These are phyloP conservation scores for Zalaria obscura DNA, from an alignment of 2,329 filamentous ascomycete species.

Conservation along the genomic window DNA sequence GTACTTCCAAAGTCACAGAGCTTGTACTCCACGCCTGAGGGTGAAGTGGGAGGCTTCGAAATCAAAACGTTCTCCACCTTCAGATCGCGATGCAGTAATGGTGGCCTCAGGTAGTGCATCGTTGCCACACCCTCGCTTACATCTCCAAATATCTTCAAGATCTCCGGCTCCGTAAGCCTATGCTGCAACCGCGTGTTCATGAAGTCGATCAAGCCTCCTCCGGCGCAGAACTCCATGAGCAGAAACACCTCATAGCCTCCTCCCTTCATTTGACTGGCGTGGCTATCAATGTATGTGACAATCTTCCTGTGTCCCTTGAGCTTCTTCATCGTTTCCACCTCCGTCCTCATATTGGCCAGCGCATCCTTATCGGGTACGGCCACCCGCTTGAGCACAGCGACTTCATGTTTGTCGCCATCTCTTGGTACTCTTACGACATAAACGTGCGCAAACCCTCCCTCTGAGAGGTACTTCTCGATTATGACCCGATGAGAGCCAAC, in stretches of 20 bases:
- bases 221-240: constrained; percentile 94
- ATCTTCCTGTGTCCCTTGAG: constrained; percentile 92
- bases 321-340: constrained; percentile 99
- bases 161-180: constrained; percentile 91
- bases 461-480: constrained; percentile 93
- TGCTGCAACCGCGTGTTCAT: constrained; percentile 98
- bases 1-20: constrained; percentile 96
- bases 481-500: constrained; percentile 84
- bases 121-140: constrained; percentile 92
- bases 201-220: constrained; percentile 93
- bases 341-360: constrained; percentile 88
- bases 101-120: constrained; percentile 97
- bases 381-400: constrained; percentile 83
- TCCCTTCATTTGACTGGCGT: constrained; percentile 83
- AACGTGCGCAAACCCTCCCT: constrained; percentile 95
- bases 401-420: constrained; percentile 61
- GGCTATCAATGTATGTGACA: constrained; percentile 96
- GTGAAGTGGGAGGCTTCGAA: constrained; percentile 37
- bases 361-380: constrained; percentile 93
- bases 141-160: constrained; percentile 91
- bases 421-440: constrained; percentile 83
- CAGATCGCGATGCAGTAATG: constrained; percentile 81
- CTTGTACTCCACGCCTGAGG: constrained; percentile 67
- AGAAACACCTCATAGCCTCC: constrained; percentile 96
- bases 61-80: constrained; percentile 99